Evolutionary conservation across 2,329 filamentous ascomycete species (phyloP).

Genomic region (Phaeosphaeria sp.): DNA sequence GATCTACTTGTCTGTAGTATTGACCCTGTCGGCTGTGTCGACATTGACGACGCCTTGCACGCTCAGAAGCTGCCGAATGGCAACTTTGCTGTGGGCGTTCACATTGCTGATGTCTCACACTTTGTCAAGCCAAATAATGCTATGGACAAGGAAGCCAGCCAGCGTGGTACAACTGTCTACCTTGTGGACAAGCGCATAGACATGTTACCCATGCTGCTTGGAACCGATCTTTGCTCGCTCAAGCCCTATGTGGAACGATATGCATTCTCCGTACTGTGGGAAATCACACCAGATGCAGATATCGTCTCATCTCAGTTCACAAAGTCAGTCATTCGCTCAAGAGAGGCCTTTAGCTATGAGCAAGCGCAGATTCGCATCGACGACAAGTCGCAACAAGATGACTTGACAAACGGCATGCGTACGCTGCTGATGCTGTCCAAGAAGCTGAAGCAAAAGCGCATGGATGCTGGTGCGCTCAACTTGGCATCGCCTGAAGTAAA

Average conservation of each 20-base stretch:
- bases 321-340: constrained; percentile 96
- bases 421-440: constrained; percentile 87
- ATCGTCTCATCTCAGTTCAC: constrained; percentile 88
- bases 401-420: constrained; percentile 88
- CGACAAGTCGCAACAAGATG: constrained; percentile 84
- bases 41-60: constrained; percentile 97
- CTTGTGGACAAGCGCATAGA: constrained; percentile 99
- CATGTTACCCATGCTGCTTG: constrained; percentile 96
- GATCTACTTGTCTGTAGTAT: constrained; percentile 94
- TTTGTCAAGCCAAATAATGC: constrained; percentile 97
- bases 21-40: constrained; percentile 92
- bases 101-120: constrained; percentile 99
- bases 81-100: constrained; percentile 94
- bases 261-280: constrained; percentile 68
- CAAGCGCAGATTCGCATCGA: constrained; percentile 94
- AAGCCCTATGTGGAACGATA: constrained; percentile 94
- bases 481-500: constrained; percentile 98
- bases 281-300: constrained; percentile 83
- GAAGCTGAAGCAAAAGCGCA: constrained; percentile 91
- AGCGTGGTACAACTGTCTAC: constrained; percentile 95
- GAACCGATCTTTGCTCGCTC: constrained; percentile 93
- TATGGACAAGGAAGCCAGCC: constrained; percentile 94
- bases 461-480: constrained; percentile 91
- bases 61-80: constrained; percentile 85
- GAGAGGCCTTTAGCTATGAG: constrained; percentile 98